Conservation (phyloP, 2,329 filamentous ascomycete species). For the Lasiodiplodia hormozganensis region DNA sequence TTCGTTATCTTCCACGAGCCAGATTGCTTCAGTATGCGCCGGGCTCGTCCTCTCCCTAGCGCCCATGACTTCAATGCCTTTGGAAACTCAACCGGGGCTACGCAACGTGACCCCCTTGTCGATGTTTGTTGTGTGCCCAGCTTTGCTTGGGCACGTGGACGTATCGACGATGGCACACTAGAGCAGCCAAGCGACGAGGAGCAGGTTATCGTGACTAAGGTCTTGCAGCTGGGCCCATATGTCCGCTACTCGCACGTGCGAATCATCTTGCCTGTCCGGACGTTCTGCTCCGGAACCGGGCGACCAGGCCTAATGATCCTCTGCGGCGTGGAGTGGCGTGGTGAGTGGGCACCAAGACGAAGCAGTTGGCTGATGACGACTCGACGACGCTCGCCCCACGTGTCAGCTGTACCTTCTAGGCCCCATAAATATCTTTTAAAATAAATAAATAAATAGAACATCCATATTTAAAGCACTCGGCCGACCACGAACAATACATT, state of each 20-base stretch:
- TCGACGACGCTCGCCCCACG: not conserved
- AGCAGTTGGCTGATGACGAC: not conserved
- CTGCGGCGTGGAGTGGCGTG: constrained; percentile 12
- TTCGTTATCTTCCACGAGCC: not conserved
- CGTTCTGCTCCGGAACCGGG: not conserved
- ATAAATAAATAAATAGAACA: no score
- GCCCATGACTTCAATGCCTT: not conserved
- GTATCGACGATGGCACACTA: not conserved
- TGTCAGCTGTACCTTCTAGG: no score
- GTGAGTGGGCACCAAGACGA: not conserved
- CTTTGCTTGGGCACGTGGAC: not conserved
- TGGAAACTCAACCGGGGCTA: not conserved
- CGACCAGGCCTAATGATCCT: not conserved
- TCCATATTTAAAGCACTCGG: not conserved
- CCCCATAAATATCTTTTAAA: no score
- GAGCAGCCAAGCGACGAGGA: not conserved
- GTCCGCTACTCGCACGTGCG: not conserved
- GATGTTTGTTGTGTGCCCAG: not conserved
- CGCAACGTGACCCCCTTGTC: not conserved
- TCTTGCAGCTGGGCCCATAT: not conserved
- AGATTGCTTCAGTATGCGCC: not conserved
- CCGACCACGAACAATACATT: no score
- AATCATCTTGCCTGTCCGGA: not conserved
- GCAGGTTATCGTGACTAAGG: constrained; percentile 5
- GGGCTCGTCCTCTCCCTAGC: not conserved